These are phyloP conservation scores for Termitomyces heimii DNA, from an alignment of 768 basidiomycete species.

Conservation along the genomic window DNA sequence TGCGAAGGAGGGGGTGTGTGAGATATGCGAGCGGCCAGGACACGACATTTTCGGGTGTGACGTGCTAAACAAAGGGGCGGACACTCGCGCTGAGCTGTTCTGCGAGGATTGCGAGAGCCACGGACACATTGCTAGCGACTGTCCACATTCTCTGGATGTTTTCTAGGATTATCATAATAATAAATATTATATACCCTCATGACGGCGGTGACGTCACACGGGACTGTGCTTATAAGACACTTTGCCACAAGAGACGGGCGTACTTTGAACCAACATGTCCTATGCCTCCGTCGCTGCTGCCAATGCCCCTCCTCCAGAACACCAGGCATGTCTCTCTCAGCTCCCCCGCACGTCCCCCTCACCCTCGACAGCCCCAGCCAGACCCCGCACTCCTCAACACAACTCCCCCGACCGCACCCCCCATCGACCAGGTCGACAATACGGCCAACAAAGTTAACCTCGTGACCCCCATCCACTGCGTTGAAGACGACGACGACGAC, in stretches of 20 bases:
- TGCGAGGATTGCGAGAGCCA: conserved; percentile 84
- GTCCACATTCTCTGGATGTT: conserved; percentile 83
- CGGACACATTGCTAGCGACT: conserved; percentile 72
- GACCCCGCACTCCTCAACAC: conserved; percentile 61
- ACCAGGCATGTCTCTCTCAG: conserved; percentile 32
- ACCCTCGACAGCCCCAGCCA: conserved; percentile 45
- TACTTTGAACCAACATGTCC: conserved; percentile 42
- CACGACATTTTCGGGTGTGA: conserved; percentile 87
- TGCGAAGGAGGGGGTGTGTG: conserved; percentile 48
- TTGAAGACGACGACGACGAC: conserved; percentile 11
- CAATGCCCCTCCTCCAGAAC: conserved; percentile 43
- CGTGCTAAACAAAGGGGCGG: conserved; percentile 54
- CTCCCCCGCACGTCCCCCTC: not conserved
- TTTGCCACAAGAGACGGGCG: not conserved
- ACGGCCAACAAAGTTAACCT: conserved; percentile 47
- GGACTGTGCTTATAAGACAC: conserved; percentile 5
- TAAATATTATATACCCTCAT: not conserved
- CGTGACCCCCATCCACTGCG: conserved; percentile 28
- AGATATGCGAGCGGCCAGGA: conserved; percentile 80
- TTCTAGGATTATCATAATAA: conserved; percentile 45
- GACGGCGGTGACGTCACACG: conserved; percentile 10
- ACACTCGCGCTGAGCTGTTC: conserved; percentile 35
- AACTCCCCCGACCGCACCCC: conserved; percentile 28
- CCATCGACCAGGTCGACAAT: conserved; percentile 31
- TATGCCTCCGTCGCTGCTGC: conserved; percentile 65